Base-by-base conservation (phyloP, 768 basidiomycete genomes). In the Tylopilus subfusipes region DNA sequence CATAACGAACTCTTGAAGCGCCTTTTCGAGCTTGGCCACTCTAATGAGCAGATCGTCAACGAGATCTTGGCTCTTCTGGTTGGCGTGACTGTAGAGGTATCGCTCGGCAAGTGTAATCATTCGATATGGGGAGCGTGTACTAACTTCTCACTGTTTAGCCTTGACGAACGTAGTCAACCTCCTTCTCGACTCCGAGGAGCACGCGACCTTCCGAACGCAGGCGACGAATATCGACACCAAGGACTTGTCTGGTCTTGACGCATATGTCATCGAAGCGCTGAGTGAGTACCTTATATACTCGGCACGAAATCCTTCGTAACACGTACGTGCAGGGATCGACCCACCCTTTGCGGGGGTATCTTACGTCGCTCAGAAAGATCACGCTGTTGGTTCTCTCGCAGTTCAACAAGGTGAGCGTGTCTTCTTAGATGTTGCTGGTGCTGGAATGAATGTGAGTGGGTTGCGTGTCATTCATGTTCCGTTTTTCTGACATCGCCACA, bases 51-150 rank as follows among this genome's bases (percentile, higher is more conserved):
- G 50, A 71, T 88, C 8, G 79, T 85, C 8, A 90, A 89, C 66
- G 82, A 81, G 30, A 74, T 90, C 16, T 68, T 93, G 38, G 88
- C 88, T 19, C 70, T 92, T 27, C 75, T 91, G 73, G 80, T 91
- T 52, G 79, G 80, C 30, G 73, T 81, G 12, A 80, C 82, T 7
- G 84, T 84, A 12, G 88, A 91, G 68, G 68, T 92, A 36, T 81
- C 84, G 10, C 77, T 92, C 50, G 82, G 88, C 84, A 60, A 36
- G 76, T 67, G 4, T 30, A 5, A 40, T 19, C 6, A 12, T 6
- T 48, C 24, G 16, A 18, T 33, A 12, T 12, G 18, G 16, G 14
- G 1, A 18, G 13, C 25, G n/a, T 31, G 11, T 42, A 22, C 50
- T 57, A 48, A 53, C 31, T 55, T 25, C 18, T 21, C 21, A 19